phyloP scores from a whole-genome alignment of 768 basidiomycete genomes.

The Crepidotus variabilis region DNA sequence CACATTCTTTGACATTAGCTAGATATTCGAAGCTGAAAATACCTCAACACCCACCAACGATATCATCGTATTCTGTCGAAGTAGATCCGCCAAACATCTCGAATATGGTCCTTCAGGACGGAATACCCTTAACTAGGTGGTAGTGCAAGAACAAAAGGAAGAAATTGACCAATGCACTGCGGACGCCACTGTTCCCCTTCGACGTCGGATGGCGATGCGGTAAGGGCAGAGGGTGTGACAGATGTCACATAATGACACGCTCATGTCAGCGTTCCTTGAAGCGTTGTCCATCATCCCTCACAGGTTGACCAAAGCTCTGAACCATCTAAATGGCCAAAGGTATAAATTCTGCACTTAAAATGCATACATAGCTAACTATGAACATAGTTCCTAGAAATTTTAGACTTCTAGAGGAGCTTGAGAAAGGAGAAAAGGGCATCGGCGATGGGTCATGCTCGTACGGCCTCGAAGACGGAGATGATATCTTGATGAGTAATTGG shows the following conservation, averaged over 20 bases:
- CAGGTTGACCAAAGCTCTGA: background rate
- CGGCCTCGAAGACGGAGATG: conserved; percentile 91
- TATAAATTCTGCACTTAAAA: conserved; percentile 19
- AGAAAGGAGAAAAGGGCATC: conserved; percentile 99
- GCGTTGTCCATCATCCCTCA: too few relatives aligned
- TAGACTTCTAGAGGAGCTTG: conserved; percentile 94
- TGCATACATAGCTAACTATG: background rate
- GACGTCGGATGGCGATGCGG: conserved; percentile 12
- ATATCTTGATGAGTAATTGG: conserved; percentile 98
- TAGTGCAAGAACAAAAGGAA: background rate
- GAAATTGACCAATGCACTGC: background rate
- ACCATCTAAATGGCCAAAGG: conserved; percentile 46
- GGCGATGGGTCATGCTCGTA: conserved; percentile 98
- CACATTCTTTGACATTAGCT: conserved; percentile 4
- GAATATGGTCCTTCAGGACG: conserved; percentile 1
- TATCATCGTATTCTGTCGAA: conserved; percentile 82
- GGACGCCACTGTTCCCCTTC: background rate
- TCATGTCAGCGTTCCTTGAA: conserved; percentile 5
- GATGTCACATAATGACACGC: background rate
- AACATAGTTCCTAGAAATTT: conserved; percentile 90
- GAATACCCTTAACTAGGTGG: background rate
- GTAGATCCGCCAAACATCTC: conserved; percentile 71
- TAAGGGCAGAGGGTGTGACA: conserved; percentile 7
- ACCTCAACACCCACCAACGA: conserved; percentile 65
- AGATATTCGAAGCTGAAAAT: background rate